phyloP scores from a whole-genome alignment of 2,329 filamentous ascomycete species.

The Fusarium nurragi region DNA sequence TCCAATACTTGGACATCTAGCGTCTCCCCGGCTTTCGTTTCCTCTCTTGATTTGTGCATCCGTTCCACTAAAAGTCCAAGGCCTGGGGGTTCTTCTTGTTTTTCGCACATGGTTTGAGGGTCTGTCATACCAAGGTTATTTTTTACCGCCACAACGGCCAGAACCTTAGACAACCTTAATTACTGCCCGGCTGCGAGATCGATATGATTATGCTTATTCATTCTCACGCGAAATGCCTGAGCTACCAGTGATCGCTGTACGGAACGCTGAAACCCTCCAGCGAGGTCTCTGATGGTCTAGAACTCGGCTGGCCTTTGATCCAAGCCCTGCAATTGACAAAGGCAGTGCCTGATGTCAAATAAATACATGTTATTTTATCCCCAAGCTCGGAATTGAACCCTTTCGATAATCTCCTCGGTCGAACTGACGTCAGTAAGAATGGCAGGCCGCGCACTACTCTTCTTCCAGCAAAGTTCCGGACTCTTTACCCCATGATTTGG shows the following conservation, averaged over 20 bases:
- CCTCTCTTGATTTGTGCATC: slow-evolving; percentile 13
- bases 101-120: slow-evolving; percentile 30
- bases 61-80: slow-evolving; percentile 5
- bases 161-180: slow-evolving; percentile 23
- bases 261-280: not conserved
- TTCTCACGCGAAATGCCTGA: slow-evolving; percentile 11
- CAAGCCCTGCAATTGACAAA: not conserved
- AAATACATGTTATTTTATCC: not conserved
- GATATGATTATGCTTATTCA: slow-evolving; percentile 23
- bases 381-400: not conserved
- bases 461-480: not conserved
- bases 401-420: not conserved
- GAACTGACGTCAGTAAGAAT: slow-evolving; percentile 20
- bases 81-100: not conserved
- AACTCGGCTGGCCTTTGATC: not conserved
- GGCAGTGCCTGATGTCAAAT: not conserved
- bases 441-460: slow-evolving; percentile 1
- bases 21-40: not conserved
- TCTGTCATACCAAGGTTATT: slow-evolving; percentile 30
- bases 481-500: not conserved
- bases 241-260: not conserved
- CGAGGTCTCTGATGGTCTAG: not conserved
- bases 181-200: slow-evolving; percentile 19
- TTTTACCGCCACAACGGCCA: slow-evolving; percentile 23
- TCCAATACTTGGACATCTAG: not conserved